Evolutionary conservation across 306 rosid species (phyloP), one percentile per base, ranked within the genome.

Genomic region (Benincasa hispida): DNA sequence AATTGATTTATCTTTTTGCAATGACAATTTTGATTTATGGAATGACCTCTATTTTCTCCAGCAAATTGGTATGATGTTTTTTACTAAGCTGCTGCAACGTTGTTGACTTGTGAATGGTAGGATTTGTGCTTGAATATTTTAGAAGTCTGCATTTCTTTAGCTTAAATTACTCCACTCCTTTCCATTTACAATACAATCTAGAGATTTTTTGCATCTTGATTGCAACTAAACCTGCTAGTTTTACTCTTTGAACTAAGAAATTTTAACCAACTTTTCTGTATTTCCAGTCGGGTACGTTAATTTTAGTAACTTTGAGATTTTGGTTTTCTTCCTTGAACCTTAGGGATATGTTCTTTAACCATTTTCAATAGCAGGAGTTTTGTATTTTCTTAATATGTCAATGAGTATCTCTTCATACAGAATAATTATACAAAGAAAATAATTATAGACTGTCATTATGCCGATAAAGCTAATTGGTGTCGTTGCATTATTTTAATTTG

Each of bases 11-110:
- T 34, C 24, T 80, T 39, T 27, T 76, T 78, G 69, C 77, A 73
- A 76, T 76, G 80, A 80, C 85, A 84, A 83, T 83, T 89, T 87
- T 83, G 82, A 72, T 83, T 76, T 76, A 45, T 58, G 25, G 73
- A 60, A 47, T 57, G 55, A 76, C 72, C 73, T 10, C 37, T 35
- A 19, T 53, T 32, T 53, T 54, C 32, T 74, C 78, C 12, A 47
- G 76, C 34, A 50, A 48, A 72, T 72, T 28, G 50, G 27, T 28
- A 27, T 18, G 60, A 28, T 27, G 42, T 50, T 72, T 50, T 28
- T 8, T 27, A 3, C 15, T 50, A 6, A 27, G 76, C 19, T 72
- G n/a, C 34, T 50, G 10, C 25, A 50, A 28, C 13, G 18, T 5
- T 28, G 76, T 50, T 28, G 60, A 50, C 17, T 50, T 18, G 1